phyloP scores from a whole-genome alignment of 441 rosid species.

The Rhodomyrtus psidioides region DNA sequence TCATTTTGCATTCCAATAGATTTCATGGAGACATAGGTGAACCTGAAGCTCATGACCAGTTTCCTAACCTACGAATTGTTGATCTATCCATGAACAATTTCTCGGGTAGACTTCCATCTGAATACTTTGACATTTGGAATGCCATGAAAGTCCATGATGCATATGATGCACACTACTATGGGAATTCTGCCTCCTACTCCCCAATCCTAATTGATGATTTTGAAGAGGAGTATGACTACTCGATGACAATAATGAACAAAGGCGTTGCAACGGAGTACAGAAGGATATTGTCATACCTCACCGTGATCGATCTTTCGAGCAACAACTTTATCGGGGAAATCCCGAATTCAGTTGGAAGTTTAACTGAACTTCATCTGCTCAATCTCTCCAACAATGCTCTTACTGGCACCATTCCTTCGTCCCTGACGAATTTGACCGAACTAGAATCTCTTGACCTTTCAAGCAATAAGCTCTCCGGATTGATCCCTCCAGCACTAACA shows the following conservation, averaged over 20 bases:
- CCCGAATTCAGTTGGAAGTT: not conserved
- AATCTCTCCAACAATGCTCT: constrained; percentile 1
- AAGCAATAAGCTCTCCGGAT: not conserved
- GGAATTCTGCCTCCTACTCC: not conserved
- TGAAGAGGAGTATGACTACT: not conserved
- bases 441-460: not conserved
- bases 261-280: not conserved
- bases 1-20: not conserved
- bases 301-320: not conserved
- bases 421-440: not conserved
- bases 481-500: not conserved
- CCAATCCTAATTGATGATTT: too few species aligned
- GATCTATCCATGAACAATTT: not conserved
- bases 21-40: not conserved
- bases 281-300: not conserved
- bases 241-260: not conserved
- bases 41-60: rapidly evolving
- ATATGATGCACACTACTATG: not conserved
- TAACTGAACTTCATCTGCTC: not conserved
- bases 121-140: not conserved
- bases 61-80: not conserved
- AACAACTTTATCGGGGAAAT: not conserved
- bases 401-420: not conserved
- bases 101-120: not conserved
- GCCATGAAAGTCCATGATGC: not conserved